Evolutionary conservation across 768 basidiomycete genomes (phyloP).

Genomic region (Termitomyces sp.): DNA sequence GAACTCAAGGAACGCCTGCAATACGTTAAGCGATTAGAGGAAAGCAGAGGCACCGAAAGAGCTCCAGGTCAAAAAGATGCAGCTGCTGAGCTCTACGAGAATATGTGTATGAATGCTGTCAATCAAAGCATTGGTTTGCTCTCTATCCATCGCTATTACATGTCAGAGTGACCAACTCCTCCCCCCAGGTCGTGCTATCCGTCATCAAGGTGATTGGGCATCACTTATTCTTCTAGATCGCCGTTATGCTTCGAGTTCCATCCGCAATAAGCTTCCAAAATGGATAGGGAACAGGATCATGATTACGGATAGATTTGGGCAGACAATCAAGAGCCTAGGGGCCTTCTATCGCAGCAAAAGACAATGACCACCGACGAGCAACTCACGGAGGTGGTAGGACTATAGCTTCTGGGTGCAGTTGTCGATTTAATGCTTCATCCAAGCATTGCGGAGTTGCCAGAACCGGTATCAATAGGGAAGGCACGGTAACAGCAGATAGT

Average conservation of each 20-base stretch:
- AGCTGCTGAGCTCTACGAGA: conserved; percentile 82
- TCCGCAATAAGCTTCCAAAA: conserved; percentile 78
- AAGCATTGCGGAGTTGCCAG: too few species aligned
- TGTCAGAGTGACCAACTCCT: not conserved
- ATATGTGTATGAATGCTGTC: conserved; percentile 90
- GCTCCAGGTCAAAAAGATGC: conserved; percentile 53
- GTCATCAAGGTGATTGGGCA: conserved; percentile 91
- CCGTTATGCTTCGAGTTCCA: conserved; percentile 67
- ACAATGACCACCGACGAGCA: not conserved
- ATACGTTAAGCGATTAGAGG: conserved; percentile 69
- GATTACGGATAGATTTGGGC: conserved; percentile 65
- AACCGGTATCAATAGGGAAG: too few species aligned
- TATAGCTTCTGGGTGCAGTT: too few species aligned
- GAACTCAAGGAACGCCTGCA: conserved; percentile 91
- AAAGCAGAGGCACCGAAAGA: conserved; percentile 31
- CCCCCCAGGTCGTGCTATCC: conserved; percentile 79
- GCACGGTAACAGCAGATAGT: too few species aligned
- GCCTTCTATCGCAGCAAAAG: conserved; percentile 64
- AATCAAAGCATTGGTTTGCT: conserved; percentile 93
- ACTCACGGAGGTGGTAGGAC: not conserved
- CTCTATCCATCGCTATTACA: not conserved
- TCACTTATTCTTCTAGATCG: conserved; percentile 83
- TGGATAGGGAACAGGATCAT: conserved; percentile 77
- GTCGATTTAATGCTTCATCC: too few species aligned
- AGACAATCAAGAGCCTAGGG: conserved; percentile 63